These are phyloP conservation scores for Toxicodendron radicans DNA, from an alignment of 345 rosid genomes.

Conservation along the genomic window DNA sequence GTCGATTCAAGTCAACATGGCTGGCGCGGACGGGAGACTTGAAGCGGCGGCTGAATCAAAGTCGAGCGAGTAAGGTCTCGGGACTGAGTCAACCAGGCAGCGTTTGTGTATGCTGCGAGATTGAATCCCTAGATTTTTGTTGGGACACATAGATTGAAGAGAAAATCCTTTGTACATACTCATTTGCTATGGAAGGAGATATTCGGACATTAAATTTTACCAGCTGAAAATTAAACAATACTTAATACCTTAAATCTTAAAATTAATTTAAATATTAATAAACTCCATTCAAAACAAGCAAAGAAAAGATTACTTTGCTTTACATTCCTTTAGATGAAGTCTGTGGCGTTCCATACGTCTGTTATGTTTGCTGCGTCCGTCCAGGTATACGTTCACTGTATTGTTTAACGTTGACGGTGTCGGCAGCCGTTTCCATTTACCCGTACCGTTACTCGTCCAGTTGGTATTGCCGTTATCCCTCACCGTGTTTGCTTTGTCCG, in stretches of 20 bases:
- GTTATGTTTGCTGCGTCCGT: constrained; percentile 32
- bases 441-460: constrained; percentile 29
- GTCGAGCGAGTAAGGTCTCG: not conserved
- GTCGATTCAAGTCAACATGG: constrained; percentile 6
- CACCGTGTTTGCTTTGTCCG: not conserved
- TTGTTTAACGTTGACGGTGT: constrained; percentile 22
- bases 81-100: constrained; percentile 25
- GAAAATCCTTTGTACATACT: constrained; percentile 48
- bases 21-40: too few relatives aligned
- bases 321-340: not conserved
- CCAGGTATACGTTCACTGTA: constrained; percentile 12
- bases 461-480: constrained; percentile 1
- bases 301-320: not conserved
- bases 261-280: not conserved
- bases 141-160: constrained; percentile 31
- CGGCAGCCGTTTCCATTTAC: not conserved
- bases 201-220: constrained; percentile 27
- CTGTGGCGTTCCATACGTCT: not conserved
- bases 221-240: not conserved
- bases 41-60: not conserved
- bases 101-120: constrained; percentile 25
- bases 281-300: not conserved
- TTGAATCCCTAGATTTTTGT: constrained; percentile 24
- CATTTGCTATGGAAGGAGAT: constrained; percentile 48
- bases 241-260: not conserved